These are phyloP conservation scores for Apiospora phragmitis DNA, from an alignment of 2,329 filamentous ascomycete species.

Conservation along the genomic window DNA sequence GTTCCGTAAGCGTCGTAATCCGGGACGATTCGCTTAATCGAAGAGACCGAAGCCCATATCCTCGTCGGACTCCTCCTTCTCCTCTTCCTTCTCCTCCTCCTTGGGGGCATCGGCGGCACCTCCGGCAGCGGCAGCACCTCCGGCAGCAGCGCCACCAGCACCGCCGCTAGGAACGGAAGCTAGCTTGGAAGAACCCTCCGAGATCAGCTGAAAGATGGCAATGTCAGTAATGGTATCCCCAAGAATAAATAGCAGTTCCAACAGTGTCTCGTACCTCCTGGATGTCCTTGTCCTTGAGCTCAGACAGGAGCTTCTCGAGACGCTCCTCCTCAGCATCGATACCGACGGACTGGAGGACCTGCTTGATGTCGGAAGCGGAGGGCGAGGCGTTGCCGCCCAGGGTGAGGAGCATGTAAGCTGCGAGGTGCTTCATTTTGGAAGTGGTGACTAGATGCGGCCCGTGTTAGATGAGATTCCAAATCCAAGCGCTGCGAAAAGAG, in stretches of 20 bases:
- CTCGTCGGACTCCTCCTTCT: slow-evolving; percentile 72
- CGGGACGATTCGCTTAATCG: slow-evolving; percentile 56
- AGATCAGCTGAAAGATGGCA: slow-evolving; percentile 68
- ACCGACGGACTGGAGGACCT: slow-evolving; percentile 88
- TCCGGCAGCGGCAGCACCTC: slow-evolving; percentile 63
- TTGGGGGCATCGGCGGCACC: slow-evolving; percentile 64
- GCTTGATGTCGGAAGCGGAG: slow-evolving; percentile 82
- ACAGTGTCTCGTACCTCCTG: slow-evolving; percentile 68
- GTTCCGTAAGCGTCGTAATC: slow-evolving; percentile 18
- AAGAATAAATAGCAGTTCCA: background rate
- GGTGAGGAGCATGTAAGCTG: slow-evolving; percentile 95
- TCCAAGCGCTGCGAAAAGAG: background rate
- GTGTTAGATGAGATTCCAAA: slow-evolving; percentile 19
- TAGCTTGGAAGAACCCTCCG: slow-evolving; percentile 88
- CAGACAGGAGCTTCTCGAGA: slow-evolving; percentile 80
- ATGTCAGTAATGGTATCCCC: slow-evolving; percentile 20
- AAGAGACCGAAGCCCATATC: slow-evolving; percentile 78
- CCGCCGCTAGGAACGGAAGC: slow-evolving; percentile 96
- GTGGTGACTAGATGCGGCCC: slow-evolving; percentile 21
- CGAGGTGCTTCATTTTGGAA: slow-evolving; percentile 98
- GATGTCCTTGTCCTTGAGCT: slow-evolving; percentile 92
- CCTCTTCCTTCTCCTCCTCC: slow-evolving; percentile 71
- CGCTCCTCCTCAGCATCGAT: slow-evolving; percentile 91
- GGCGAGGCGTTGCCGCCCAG: slow-evolving; percentile 91
- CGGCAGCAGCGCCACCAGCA: slow-evolving; percentile 69